Evolutionary conservation across 306 rosid species (phyloP), one percentile per base, ranked within the genome.

Genomic region (Glycyrrhiza uralensis): DNA sequence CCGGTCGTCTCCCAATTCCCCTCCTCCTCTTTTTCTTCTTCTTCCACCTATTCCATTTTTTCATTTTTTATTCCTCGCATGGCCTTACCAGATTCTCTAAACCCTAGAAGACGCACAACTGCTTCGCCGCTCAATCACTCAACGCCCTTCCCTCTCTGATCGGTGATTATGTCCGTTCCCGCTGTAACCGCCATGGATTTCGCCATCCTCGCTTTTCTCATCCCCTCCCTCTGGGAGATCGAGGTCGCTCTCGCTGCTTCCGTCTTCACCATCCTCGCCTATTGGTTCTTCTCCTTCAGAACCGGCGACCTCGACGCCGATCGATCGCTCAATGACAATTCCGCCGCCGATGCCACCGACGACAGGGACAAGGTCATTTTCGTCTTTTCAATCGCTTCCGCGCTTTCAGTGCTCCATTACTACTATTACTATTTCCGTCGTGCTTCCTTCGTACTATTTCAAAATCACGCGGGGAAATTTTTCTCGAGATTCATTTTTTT

Each of bases 201-300:
- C 47, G 33, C 92, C 69, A 69, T 86, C 54, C 75, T 89, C 73
- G 87, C 71, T 52, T 80, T 85, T 66, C 82, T 94, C 2, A 19
- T 94, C 28, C 99, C 99, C 0, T 87, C 99, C 11, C 73, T 79
- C 30, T 85, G 94, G 92, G 97, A 94, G 91, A 89, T 91, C 86
- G 38, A 94, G 84, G 94, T 94, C 54, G 45, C 97, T 0, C 64
- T 89, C 30, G 95, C 89, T 15, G 92, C 96, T 41, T 86, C 99
- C 24, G 17, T 81, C 22, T 89, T 91, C 65, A 84, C 88, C 22
- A 80, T 94, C 65, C 41, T 85, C 12, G 82, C 90, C 7, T 87
- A 83, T 83, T 86, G 86, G 87, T 83, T 86, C 74, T 89, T 91
- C 82, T 70, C 95, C 1, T 64, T 45, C 80, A 73, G 83, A 35